Percentiles rank a stretch among this genome's conserved stretches.
phyloP scores from a whole-genome alignment of 78 protist species.

The Diacronema lutheri region DNA sequence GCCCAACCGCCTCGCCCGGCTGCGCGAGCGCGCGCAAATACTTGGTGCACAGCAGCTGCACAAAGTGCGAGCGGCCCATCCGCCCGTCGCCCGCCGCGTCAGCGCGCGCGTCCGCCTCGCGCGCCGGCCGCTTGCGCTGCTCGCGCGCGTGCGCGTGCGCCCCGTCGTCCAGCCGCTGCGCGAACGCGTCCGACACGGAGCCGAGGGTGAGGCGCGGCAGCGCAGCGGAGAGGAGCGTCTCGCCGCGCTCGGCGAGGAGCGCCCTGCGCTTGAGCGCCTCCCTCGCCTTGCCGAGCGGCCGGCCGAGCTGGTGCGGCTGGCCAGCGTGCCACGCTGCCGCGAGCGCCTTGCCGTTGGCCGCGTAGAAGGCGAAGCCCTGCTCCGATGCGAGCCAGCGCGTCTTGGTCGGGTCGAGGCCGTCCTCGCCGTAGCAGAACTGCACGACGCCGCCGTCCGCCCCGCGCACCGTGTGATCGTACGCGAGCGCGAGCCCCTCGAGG shows the following conservation, averaged over 20 bases:
- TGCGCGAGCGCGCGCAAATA: conserved; percentile 61
- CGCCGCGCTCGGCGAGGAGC: too few relatives aligned
- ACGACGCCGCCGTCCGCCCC: conserved; percentile 81
- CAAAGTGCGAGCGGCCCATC: background rate
- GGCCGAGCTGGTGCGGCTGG: too few relatives aligned
- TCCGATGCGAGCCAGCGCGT: conserved; percentile 42
- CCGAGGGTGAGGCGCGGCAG: background rate
- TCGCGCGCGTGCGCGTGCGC: background rate
- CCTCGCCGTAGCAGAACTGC: conserved; percentile 96
- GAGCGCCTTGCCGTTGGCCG: conserved; percentile 57
- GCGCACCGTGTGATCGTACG: conserved; percentile 45
- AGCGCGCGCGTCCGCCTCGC: background rate
- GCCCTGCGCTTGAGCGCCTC: background rate
- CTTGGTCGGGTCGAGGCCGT: conserved; percentile 78
- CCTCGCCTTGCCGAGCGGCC: too few relatives aligned
- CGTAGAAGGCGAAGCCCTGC: conserved; percentile 46
- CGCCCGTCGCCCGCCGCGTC: too few relatives aligned
- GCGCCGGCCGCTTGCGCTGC: background rate
- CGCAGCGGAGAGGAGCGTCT: too few relatives aligned
- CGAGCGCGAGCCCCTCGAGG: conserved; percentile 68
- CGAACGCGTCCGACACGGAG: background rate
- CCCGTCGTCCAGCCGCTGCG: background rate
- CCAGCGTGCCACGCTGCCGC: too few relatives aligned
- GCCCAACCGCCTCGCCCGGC: conserved; percentile 93
- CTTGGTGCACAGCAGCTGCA: conserved; percentile 54